Evolutionary conservation across 1,284 basidiomycete species (phyloP).

Genomic region (Limonomyces culmigenus): DNA sequence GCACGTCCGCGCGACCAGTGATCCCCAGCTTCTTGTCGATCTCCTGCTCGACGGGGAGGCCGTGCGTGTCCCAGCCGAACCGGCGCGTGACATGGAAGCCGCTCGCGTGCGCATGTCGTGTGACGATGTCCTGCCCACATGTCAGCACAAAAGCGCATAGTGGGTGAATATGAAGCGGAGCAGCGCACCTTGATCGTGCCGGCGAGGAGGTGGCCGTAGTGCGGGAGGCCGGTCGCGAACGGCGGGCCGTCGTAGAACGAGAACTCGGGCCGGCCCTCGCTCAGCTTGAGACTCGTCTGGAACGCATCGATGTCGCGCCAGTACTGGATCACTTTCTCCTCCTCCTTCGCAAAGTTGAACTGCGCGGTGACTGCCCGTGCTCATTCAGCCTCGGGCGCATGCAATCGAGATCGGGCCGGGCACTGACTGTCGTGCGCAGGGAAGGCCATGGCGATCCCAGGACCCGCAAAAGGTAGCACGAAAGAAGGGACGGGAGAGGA

Average conservation of each 20-base stretch:
- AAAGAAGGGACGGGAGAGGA: too few species aligned
- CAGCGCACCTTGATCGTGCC: conserved; percentile 85
- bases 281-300: conserved; percentile 83
- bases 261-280: conserved; percentile 77
- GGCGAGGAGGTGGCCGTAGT: conserved; percentile 84
- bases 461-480: too few species aligned
- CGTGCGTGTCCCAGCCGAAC: conserved; percentile 99
- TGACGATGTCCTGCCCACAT: conserved; percentile 76
- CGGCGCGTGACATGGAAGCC: conserved; percentile 90
- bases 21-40: conserved; percentile 97
- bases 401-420: conserved; percentile 5
- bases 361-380: conserved; percentile 37
- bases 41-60: conserved; percentile 97
- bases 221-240: conserved; percentile 93
- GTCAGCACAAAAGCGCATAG: conserved; percentile 3
- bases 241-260: conserved; percentile 98
- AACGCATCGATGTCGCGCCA: conserved; percentile 99
- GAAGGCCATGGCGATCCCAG: conserved; percentile 68
- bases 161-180: conserved; percentile 1
- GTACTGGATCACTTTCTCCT: conserved; percentile 82
- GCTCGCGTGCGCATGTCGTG: conserved; percentile 85
- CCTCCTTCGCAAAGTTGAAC: conserved; percentile 86
- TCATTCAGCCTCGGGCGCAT: too few species aligned
- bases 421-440: conserved; percentile 54
- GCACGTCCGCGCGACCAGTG: conserved; percentile 85